A percentile compares a stretch with the other conserved stretches of the same genome.
Evolutionary conservation across 352 stramenopile species (phyloP).

Genomic region (Globisporangium paddicum): DNA sequence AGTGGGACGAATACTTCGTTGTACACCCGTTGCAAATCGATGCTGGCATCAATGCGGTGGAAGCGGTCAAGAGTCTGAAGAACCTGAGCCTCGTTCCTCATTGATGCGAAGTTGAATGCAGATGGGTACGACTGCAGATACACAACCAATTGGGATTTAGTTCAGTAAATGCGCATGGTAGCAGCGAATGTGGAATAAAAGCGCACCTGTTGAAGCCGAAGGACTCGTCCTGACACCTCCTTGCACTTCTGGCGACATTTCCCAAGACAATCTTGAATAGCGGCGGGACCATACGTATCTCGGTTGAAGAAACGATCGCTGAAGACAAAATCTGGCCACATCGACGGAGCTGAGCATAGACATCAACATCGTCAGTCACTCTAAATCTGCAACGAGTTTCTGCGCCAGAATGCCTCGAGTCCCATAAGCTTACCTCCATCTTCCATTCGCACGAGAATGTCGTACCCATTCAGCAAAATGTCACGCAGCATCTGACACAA

Average conservation of each 20-base stretch:
- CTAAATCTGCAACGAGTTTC: not conserved
- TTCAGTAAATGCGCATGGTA: not conserved
- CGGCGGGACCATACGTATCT: conserved; percentile 30
- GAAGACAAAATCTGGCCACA: conserved; percentile 72
- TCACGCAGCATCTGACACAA: conserved; percentile 75
- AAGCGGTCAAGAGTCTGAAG: conserved; percentile 80
- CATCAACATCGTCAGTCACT: not conserved
- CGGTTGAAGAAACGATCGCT: conserved; percentile 70
- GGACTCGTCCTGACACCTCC: conserved; percentile 61
- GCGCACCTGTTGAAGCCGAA: conserved; percentile 56
- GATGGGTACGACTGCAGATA: conserved; percentile 21
- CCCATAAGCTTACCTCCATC: conserved; percentile 54
- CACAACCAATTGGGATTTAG: not conserved
- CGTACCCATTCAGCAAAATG: conserved; percentile 56
- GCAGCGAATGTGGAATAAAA: not conserved
- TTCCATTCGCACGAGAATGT: conserved; percentile 74
- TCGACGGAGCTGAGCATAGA: conserved; percentile 37
- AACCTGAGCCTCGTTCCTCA: conserved; percentile 73
- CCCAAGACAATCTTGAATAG: conserved; percentile 49
- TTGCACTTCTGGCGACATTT: conserved; percentile 42
- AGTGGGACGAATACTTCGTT: conserved; percentile 65
- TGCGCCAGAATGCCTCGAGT: not conserved
- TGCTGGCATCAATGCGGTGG: conserved; percentile 66
- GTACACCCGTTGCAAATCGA: conserved; percentile 68
- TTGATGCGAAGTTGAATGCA: conserved; percentile 26